Base-by-base conservation (phyloP, 2,329 filamentous ascomycete genomes). In the Bipolaris sorokiniana region DNA sequence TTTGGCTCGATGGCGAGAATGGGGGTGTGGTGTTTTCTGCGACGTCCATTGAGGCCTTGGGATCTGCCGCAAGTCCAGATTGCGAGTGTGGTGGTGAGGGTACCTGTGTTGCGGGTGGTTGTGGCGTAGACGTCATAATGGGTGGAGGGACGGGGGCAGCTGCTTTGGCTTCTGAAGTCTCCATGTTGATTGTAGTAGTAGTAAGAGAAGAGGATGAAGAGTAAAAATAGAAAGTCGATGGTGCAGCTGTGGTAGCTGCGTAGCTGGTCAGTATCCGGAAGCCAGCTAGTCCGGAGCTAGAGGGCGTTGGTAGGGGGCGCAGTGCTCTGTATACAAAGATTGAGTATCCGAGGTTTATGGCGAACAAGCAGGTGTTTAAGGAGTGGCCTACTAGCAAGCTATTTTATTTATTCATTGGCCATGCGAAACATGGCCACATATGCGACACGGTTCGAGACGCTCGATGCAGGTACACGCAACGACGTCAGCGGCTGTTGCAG, bases 1-100 rank as follows among this genome's bases (percentile, higher is more conserved):
- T 75, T 18, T 68, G 64, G 58, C 71, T 74, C 10, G 67, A 66
- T 1, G 73, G 72, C 22, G 70, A 73, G 58, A 74, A 72, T 0
- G 71, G 71, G 4, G 72, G 70, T 9, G 70, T 70, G 5, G 52
- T 51, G 7, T 49, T 49, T 26, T 62, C 58, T 34, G 53, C 18
- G 7, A 58, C 50, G 18, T 67, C 60, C n/a, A 58, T 31, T 6
- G 70, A 68, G 6, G 54, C 26, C 33, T 65, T 68, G 45, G 62
- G 47, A 3, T 67, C 48, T n/a, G 56, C 47, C 45, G 52, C 56
- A 38, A 57, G 47, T 18, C 63, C 64, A 4, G 62, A 60, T 38
- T 63, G 65, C 22, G 71, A 71, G 18, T 63, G 59, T 44, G 71
- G 68, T 34, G 70, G 67, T 41, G 69, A 69, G 41, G 67, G 65